Conservation (phyloP, 1,284 basidiomycete genomes). For the Trichosporon sp. region DNA sequence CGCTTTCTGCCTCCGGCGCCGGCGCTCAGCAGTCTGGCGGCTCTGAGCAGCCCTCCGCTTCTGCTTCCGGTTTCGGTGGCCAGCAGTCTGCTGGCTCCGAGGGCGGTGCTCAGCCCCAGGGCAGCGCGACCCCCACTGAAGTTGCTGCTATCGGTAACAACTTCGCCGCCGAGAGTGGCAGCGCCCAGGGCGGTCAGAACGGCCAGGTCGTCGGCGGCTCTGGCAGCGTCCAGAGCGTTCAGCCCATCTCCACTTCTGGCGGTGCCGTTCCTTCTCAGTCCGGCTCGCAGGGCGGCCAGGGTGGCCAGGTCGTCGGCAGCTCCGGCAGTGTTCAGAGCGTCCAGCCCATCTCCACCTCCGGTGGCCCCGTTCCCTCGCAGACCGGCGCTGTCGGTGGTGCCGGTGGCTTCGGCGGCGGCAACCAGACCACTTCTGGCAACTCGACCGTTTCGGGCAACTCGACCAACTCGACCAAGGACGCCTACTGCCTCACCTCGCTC, state of each 20-base stretch:
- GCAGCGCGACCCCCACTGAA: neutral
- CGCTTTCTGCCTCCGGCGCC: neutral
- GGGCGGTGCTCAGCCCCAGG: neutral
- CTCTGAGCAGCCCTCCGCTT: neutral
- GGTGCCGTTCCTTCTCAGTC: too few relatives aligned
- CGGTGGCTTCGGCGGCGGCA: too few relatives aligned
- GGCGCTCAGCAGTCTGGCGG: neutral
- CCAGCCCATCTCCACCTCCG: too few relatives aligned
- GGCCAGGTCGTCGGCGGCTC: neutral
- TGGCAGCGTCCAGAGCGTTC: too few relatives aligned
- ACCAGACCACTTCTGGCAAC: slow-evolving; percentile 2
- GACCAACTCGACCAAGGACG: neutral
- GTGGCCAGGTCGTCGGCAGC: too few relatives aligned
- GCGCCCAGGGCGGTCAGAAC: neutral
- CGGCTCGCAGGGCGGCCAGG: too few relatives aligned
- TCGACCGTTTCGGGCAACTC: neutral
- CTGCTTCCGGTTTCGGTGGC: neutral
- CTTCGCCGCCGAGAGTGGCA: too few relatives aligned
- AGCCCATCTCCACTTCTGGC: too few relatives aligned
- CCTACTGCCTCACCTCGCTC: slow-evolving; percentile 40
- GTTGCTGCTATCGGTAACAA: too few relatives aligned
- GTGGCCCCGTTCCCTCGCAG: too few relatives aligned
- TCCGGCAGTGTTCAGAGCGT: too few relatives aligned
- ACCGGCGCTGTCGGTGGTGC: too few relatives aligned
- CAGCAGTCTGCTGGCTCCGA: neutral